Evolutionary conservation across 148 eudicot genomes (phyloP), one percentile per base, ranked within the genome.

Genomic region (Rhododendron henanense): DNA sequence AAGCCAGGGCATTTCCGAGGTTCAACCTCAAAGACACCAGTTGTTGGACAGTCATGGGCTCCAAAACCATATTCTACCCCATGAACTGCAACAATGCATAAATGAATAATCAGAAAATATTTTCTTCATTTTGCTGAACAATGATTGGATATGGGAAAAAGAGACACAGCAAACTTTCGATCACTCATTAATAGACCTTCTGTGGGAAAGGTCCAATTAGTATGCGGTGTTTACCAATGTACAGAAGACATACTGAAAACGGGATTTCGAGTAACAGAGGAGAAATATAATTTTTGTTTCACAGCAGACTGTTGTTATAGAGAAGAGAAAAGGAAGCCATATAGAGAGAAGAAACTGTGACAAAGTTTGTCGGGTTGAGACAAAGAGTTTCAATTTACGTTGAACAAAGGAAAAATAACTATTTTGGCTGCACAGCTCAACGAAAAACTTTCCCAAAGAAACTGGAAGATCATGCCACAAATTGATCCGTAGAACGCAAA

Each of bases 1-100:
- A 94, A 96, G 57, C 95, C 96, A 15, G 98, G 98, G 90, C 98
- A 96, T 89, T 93, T 92, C 57, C 94, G 95, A 11, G 98, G 98
- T 85, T 94, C 98, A 79, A 94, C 91, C 89, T 96, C 98, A 86
- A 96, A 94, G 69, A 96, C 95, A 48, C 98, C 98, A 87, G 94
- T 96, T 81, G 95, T 88, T 39, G 96, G 93, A 85, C 76, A 90
- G 86, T 93, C 98, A 84, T 94, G 98, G 65, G 98, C 98, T 31
- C 98, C 98, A 87, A 96, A 96, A 81, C 96, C 98, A 90, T 94
- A 96, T 91, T 96, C 98, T 59, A 93, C 88, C 45, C 96, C 98
- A 84, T 94, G 85, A 19, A 96, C 98, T 96, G 94, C 61, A 84
- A 81, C 84, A 37, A 79, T 77, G 45, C n/a, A 14, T 23, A 74